A percentile compares a stretch with the other conserved stretches of the same genome.
Evolutionary conservation across 2,329 filamentous ascomycete species (phyloP).

Genomic region (Aspergillus neoniger): DNA sequence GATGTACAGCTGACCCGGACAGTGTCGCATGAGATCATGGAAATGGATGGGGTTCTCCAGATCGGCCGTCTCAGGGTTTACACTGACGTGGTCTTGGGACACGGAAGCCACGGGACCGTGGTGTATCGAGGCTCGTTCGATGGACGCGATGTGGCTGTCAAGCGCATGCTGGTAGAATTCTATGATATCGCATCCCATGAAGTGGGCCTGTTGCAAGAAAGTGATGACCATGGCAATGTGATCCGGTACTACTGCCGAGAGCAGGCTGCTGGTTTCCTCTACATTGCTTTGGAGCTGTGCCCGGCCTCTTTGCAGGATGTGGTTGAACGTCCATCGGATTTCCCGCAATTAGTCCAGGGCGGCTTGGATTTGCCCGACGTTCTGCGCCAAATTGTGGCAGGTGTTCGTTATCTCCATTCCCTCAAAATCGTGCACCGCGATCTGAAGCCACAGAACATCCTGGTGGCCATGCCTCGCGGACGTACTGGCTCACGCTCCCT

Average conservation of each 20-base stretch:
- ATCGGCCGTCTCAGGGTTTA: slow-evolving; percentile 64
- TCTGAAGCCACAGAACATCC: slow-evolving; percentile 95
- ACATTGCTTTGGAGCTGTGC: slow-evolving; percentile 93
- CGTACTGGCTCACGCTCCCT: slow-evolving; percentile 60
- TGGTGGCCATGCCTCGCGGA: slow-evolving; percentile 68
- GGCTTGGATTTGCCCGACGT: slow-evolving; percentile 76
- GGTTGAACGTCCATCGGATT: slow-evolving; percentile 71
- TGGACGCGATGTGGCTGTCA: slow-evolving; percentile 89
- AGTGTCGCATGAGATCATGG: slow-evolving; percentile 59
- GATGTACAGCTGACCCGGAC: slow-evolving; percentile 58
- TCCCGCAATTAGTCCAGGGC: slow-evolving; percentile 64
- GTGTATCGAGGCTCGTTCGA: slow-evolving; percentile 96
- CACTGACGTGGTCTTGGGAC: slow-evolving; percentile 62
- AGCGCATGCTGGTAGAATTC: slow-evolving; percentile 94
- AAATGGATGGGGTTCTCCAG: slow-evolving; percentile 61
- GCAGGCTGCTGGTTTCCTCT: slow-evolving; percentile 83
- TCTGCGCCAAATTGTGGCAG: slow-evolving; percentile 85
- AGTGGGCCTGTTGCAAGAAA: slow-evolving; percentile 84
- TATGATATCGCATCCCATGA: slow-evolving; percentile 95
- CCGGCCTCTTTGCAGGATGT: slow-evolving; percentile 92
- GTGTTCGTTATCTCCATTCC: slow-evolving; percentile 83
- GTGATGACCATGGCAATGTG: slow-evolving; percentile 93
- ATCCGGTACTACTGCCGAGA: slow-evolving; percentile 96
- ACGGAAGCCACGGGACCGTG: slow-evolving; percentile 94
- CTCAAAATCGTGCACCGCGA: slow-evolving; percentile 96